Base-by-base conservation (phyloP, 805 yeast genomes). In the Yarrowia bubula region DNA sequence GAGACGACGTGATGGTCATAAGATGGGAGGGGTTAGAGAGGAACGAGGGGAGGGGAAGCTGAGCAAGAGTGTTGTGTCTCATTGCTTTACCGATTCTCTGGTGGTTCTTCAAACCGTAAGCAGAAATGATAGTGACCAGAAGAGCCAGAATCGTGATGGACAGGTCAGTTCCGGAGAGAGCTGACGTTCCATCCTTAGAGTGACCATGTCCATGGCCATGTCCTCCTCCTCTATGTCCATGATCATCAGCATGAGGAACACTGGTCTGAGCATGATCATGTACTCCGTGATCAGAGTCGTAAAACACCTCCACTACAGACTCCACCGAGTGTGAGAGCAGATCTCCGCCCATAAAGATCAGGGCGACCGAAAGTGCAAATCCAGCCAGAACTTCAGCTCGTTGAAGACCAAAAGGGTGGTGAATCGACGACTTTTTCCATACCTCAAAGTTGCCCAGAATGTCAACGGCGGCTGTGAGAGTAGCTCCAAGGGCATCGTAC, bases 321-420 rank as follows among this genome's bases (percentile, higher is more conserved):
- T 93, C 98, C 15, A 90, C 70, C n/a, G 89, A 80, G 75, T 93
- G 99, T 53, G 96, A 90, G 50, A 90, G 77, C 62, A 95, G 78
- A 75, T 93, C 98, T 61, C 91, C 83, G 0, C 98, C 98, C 67
- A 93, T 96, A 83, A 92, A 93, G 28, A 92, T 79, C 67, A 93
- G 81, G 1, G 96, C 87, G 0, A 93, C 87, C 14, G 95, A 85
- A 47, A 92, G 78, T 0, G 96, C 96, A 78, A 92, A 92, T 1
- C 96, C 96, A 50, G 89, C 86, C 15, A 93, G 77, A 0, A 93
- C 96, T 72, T 93, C 97, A 14, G 90, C 81, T 66, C 99, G 80
- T n/a, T 96, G 96, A 31, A 93, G 78, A 0, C 98, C 99, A 79
- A 93, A 93, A 0, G 99, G 99, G 69, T 86, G 89, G 13, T 86